phyloP scores from a whole-genome alignment of 805 yeast genomes.

The Starmerella apicola region DNA sequence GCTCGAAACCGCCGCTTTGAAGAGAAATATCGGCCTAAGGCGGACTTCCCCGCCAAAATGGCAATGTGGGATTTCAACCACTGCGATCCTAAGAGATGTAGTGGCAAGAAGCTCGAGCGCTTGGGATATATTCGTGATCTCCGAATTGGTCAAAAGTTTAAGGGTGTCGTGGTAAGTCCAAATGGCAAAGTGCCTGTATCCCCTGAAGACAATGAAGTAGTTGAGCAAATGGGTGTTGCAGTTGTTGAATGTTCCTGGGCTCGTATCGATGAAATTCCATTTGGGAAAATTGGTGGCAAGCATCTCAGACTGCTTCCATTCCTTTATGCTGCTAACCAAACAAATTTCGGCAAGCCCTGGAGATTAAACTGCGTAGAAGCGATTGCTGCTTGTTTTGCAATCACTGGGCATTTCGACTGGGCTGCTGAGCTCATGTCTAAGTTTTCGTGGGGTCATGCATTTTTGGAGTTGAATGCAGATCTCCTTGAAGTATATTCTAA shows the following conservation, averaged over 20 bases:
- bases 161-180: conserved; percentile 84
- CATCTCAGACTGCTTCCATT: conserved; percentile 82
- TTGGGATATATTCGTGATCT: conserved; percentile 68
- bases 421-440: conserved; percentile 63
- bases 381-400: conserved; percentile 90
- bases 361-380: conserved; percentile 93
- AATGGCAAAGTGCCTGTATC: conserved; percentile 83
- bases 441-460: conserved; percentile 90
- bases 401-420: conserved; percentile 84
- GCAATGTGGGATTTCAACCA: conserved; percentile 99
- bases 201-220: conserved; percentile 70
- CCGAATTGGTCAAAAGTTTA: conserved; percentile 86
- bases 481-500: conserved; percentile 57
- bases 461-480: conserved; percentile 70
- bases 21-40: conserved; percentile 16
- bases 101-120: conserved; percentile 87
- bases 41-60: conserved; percentile 61
- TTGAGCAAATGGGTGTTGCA: conserved; percentile 78
- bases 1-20: conserved; percentile 9
- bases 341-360: conserved; percentile 96
- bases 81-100: conserved; percentile 95
- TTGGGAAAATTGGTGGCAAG: conserved; percentile 79
- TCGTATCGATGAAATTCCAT: conserved; percentile 91
- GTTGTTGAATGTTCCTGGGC: conserved; percentile 99
- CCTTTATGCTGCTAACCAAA: conserved; percentile 91